Conservation (phyloP, 169 alveolate species). For the Eimeria zaria region DNA sequence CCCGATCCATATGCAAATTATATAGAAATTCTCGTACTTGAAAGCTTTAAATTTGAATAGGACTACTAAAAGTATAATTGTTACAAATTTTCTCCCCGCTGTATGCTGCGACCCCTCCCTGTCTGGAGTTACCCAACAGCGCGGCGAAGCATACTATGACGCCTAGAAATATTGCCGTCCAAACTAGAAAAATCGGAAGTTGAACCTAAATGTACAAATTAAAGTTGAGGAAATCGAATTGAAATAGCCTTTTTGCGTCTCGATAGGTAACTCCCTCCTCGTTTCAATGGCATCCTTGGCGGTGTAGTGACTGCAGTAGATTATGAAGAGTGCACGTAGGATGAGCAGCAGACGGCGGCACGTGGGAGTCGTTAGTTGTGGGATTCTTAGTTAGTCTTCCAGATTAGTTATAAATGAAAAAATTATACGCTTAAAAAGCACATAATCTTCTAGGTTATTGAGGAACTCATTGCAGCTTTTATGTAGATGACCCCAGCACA, state of each 20-base stretch:
- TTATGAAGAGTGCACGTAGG: not conserved
- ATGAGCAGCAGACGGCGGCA: not conserved
- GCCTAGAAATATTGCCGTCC: not conserved
- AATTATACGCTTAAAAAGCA: not conserved
- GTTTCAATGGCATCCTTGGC: not conserved
- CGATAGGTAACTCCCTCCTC: not conserved
- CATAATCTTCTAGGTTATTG: not conserved
- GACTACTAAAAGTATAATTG: not conserved
- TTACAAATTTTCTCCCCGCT: not conserved
- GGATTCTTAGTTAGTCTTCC: not conserved
- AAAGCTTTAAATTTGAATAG: not conserved
- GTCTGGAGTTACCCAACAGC: not conserved
- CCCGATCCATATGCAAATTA: not conserved
- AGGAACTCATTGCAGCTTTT: too few species aligned
- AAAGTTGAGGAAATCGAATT: too few species aligned
- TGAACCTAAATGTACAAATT: too few species aligned
- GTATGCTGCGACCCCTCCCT: not conserved
- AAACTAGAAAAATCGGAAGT: not conserved
- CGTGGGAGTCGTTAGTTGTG: not conserved
- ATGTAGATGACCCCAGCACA: too few species aligned
- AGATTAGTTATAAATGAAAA: not conserved
- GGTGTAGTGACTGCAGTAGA: not conserved
- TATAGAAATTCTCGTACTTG: not conserved
- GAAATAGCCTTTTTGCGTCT: not conserved
- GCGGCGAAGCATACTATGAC: not conserved